Evolutionary conservation across 2,329 filamentous ascomycete species (phyloP).

Genomic region (Microsporum canis): DNA sequence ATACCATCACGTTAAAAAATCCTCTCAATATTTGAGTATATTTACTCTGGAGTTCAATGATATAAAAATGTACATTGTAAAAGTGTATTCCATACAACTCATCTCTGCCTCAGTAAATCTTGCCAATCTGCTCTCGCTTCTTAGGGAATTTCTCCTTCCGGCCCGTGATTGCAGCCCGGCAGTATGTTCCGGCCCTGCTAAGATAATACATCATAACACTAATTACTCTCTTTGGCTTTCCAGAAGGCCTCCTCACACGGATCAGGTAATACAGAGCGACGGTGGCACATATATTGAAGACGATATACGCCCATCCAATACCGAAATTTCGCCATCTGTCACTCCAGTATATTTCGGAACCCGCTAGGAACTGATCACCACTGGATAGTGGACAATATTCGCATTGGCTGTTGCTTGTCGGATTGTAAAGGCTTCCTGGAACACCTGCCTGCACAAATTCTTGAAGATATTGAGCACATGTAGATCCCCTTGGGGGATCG

Average conservation of each 20-base stretch:
- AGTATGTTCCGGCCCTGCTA: slow-evolving; percentile 6
- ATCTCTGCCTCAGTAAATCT: slow-evolving; percentile 8
- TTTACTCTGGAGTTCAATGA: too few relatives aligned
- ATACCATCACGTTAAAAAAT: neutral
- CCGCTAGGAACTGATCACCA: slow-evolving; percentile 33
- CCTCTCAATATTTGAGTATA: neutral
- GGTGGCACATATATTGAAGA: slow-evolving; percentile 48
- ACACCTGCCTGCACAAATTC: slow-evolving; percentile 36
- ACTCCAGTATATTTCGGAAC: slow-evolving; percentile 42
- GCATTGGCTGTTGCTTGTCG: slow-evolving; percentile 41
- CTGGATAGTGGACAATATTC: slow-evolving; percentile 34
- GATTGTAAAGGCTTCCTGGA: slow-evolving; percentile 47
- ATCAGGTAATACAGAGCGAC: slow-evolving; percentile 44
- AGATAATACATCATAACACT: slow-evolving; percentile 11
- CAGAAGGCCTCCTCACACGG: slow-evolving; percentile 19
- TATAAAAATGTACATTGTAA: neutral
- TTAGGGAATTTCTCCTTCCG: slow-evolving; percentile 11
- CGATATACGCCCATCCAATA: slow-evolving; percentile 48
- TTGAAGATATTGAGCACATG: slow-evolving; percentile 49
- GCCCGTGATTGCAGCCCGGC: slow-evolving; percentile 11
- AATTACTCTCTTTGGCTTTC: slow-evolving; percentile 10
- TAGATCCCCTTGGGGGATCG: slow-evolving; percentile 46
- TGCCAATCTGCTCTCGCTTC: slow-evolving; percentile 13
- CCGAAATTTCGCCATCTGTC: slow-evolving; percentile 60
- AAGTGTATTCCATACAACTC: neutral